Evolutionary conservation across 495 filamentous ascomycete species (phyloP), one percentile per base, ranked within the genome.

Genomic region (Penicillium bialowiezense): DNA sequence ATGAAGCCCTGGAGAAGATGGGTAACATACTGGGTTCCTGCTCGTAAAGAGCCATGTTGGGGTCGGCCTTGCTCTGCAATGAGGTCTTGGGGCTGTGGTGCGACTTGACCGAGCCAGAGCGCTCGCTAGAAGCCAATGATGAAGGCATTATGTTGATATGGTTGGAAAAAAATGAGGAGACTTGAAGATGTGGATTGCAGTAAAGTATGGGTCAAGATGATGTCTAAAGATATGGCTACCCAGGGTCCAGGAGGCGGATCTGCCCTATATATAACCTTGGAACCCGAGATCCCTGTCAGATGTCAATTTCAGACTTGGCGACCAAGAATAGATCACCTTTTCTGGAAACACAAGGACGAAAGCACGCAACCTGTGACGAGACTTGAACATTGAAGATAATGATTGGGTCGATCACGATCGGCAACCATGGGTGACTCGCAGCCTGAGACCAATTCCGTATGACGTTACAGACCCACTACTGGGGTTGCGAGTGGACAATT

Each of bases 21-120:
- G n/a, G n/a, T n/a, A 42, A 77, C 90, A 55, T 67, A 97, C 91
- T 77, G 44, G 91, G 91, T 63, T 96, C 89, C 13, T 77, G 82
- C 62, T 96, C 91, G 45, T 79, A 84, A 55, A 97, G 84, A 31
- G 91, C 91, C 62, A 85, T 70, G 29, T 85, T 89, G n/a, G 91
- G 93, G 64, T 97, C 89, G 4, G 88, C 81, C 68, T 95, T 96
- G 57, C 86, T 72, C 53, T 84, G 77, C 33, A 75, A 75, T 32
- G 81, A 74, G 26, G 79, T 73, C 70, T 91, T 91, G 39, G 61
- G 58, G 41, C 55, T 55, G n/a, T 63, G 53, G 15, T 53, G 46
- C 18, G 64, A 66, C 32, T 60, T 34, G 18, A 64, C 43, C 5
- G 64, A 66, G 34, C 58, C 62, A 47, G 54, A 55, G 28, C 58